A percentile compares a stretch with the other conserved stretches of the same genome.
phyloP scores from a whole-genome alignment of 176 grass and related monocot genomes.

The Triticum timopheevii region DNA sequence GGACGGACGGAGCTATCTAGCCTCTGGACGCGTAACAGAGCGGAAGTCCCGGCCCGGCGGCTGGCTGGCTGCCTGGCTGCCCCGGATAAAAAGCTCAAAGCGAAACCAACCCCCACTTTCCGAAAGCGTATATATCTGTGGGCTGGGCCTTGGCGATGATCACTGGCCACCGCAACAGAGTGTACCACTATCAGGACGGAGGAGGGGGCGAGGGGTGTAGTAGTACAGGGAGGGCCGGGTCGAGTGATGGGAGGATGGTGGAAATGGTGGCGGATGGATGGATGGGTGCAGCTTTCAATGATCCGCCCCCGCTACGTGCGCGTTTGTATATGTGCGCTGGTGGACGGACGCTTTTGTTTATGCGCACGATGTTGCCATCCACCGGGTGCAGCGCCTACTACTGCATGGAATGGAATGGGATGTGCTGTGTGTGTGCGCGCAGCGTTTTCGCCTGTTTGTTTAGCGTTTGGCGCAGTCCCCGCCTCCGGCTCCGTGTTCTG shows the following conservation, averaged over 20 bases:
- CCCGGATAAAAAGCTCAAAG: conserved; percentile 37
- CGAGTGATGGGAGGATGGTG: background rate
- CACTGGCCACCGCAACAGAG: background rate
- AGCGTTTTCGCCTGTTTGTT: conserved; percentile 10
- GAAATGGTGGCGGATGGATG: conserved; percentile 52
- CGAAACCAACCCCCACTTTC: conserved; percentile 34
- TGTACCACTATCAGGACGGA: background rate
- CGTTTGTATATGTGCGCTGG: conserved; percentile 46
- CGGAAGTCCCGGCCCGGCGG: background rate
- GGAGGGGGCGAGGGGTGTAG: background rate
- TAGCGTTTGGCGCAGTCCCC: background rate
- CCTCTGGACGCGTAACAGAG: background rate
- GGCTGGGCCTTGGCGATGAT: conserved; percentile 15
- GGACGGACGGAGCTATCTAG: background rate
- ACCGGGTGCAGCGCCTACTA: background rate
- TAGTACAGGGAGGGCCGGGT: conserved; percentile 12
- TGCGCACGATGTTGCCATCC: conserved; percentile 36
- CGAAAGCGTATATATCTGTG: conserved; percentile 30
- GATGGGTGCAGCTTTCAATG: conserved; percentile 67
- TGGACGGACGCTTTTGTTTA: conserved; percentile 47
- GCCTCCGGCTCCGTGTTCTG: background rate
- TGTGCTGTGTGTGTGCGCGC: background rate
- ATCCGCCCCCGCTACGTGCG: conserved; percentile 15
- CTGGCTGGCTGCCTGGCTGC: background rate
- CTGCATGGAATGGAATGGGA: background rate